Percentiles rank a stretch among this genome's conserved stretches.
phyloP scores from a whole-genome alignment of 495 filamentous ascomycete species.

The Hyaloscypha hepaticicola region DNA sequence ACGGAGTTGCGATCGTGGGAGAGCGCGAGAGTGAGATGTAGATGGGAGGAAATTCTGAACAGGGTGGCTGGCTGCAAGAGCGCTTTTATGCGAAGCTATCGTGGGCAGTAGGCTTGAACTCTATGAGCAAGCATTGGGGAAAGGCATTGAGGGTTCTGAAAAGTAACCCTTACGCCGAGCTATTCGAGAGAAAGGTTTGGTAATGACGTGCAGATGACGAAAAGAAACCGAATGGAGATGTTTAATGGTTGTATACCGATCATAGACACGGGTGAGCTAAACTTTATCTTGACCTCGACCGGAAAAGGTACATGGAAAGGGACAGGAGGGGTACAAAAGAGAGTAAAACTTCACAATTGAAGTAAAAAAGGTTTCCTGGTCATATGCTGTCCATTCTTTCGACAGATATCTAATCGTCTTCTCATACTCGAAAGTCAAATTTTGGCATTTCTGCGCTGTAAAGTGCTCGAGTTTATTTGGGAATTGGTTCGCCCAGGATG shows the following conservation, averaged over 20 bases:
- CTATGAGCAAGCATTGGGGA: neutral
- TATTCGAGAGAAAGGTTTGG: neutral
- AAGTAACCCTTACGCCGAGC: neutral
- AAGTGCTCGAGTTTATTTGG: neutral
- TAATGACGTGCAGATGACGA: neutral
- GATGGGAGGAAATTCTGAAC: too few species aligned
- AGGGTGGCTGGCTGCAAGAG: too few species aligned
- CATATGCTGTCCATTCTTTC: neutral
- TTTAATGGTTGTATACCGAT: neutral
- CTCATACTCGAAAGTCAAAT: neutral
- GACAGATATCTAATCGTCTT: neutral
- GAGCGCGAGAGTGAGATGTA: too few species aligned
- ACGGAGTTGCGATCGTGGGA: too few species aligned
- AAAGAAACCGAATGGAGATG: neutral
- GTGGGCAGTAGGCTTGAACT: too few species aligned
- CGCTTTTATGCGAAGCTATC: too few species aligned
- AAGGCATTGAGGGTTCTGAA: neutral
- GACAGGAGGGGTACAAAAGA: neutral
- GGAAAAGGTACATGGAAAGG: neutral
- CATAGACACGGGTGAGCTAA: neutral
- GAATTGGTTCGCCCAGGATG: neutral
- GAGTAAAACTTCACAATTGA: neutral
- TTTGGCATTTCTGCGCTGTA: neutral
- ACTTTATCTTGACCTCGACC: neutral
- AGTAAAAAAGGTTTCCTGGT: neutral